Base-by-base conservation (phyloP, 2,329 filamentous ascomycete genomes). In the Colletotrichum siamense region DNA sequence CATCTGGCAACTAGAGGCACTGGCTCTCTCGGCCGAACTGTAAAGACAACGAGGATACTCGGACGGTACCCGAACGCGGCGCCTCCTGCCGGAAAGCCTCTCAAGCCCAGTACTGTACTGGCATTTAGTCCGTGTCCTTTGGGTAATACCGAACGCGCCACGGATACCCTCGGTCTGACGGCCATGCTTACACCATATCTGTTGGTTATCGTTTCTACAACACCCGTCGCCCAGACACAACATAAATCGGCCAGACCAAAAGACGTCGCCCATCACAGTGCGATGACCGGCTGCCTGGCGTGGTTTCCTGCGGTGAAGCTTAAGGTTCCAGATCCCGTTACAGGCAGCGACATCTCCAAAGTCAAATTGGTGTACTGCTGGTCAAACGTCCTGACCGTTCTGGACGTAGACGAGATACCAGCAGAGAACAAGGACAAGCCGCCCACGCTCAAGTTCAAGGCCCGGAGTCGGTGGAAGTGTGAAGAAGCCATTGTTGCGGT, bases 291-390 rank as follows among this genome's bases (percentile, higher is more conserved):
- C 4, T 98, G 96, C 80, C 86, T 99, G 66, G 96, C 97, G 39
- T 99, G 97, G 97, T 99, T 99, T 82, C 97, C 97, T 3, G 96
- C 96, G 3, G 97, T 99, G 62, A 97, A 95, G 82, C 88, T 99
- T 59, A 99, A 99, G 84, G 91, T 92, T 18, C 91, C 92, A 12
- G 93, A 95, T 77, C 87, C 91, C 3, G 89, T 91, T 63, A 92
- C 91, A 1, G 92, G 92, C 7, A 94, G 92, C 80, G 91, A 93
- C 9, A 89, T 93, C 12, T 96, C 95, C 22, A 94, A 93, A 81
- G 94, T 94, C 49, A 99, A 99, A 84, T 90, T 99, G 22, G 96
- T 95, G 1, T 99, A 99, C 86, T 98, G 96, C 84, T 99, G 97
- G 97, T 99, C 97, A 3, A 99, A 99, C 81, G 92, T 99, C n/a